phyloP scores from a whole-genome alignment of 1,284 basidiomycete species.

The Marasmius oreades region DNA sequence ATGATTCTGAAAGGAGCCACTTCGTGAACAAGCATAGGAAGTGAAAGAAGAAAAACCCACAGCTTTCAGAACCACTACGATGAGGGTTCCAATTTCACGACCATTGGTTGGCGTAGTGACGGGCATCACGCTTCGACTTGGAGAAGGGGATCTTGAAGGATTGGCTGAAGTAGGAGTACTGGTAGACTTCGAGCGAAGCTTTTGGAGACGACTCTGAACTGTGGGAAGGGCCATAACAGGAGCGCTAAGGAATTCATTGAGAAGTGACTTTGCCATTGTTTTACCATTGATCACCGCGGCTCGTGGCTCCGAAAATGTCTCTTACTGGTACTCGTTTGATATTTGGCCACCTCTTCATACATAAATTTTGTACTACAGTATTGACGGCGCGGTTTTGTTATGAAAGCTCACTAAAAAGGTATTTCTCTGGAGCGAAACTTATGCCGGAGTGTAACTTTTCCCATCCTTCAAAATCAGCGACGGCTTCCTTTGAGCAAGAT shows the following conservation, averaged over 20 bases:
- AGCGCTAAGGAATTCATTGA: neutral
- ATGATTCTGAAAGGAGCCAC: constrained; percentile 65
- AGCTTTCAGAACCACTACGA: constrained; percentile 93
- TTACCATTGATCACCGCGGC: neutral
- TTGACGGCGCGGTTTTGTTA: too few relatives aligned
- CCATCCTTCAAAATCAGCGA: constrained; percentile 55
- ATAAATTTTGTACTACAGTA: too few relatives aligned
- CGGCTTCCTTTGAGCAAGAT: constrained; percentile 71
- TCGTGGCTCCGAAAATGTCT: neutral
- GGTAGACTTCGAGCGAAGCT: constrained; percentile 2
- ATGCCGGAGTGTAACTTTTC: constrained; percentile 45
- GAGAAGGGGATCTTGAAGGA: neutral
- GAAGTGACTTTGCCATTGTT: constrained; percentile 3
- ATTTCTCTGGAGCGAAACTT: too few relatives aligned
- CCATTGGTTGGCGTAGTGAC: constrained; percentile 33
- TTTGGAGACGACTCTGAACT: neutral
- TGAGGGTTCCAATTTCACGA: constrained; percentile 87
- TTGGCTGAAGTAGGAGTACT: neutral
- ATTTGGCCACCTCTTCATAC: neutral
- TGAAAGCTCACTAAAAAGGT: too few relatives aligned
- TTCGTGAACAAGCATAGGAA: constrained; percentile 18
- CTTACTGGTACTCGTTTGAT: neutral
- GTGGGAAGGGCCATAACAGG: constrained; percentile 2
- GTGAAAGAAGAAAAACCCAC: constrained; percentile 50
- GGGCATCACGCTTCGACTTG: constrained; percentile 36